Base-by-base conservation (phyloP, 805 yeast genomes). In the Saccharomycopsis selenospora region DNA sequence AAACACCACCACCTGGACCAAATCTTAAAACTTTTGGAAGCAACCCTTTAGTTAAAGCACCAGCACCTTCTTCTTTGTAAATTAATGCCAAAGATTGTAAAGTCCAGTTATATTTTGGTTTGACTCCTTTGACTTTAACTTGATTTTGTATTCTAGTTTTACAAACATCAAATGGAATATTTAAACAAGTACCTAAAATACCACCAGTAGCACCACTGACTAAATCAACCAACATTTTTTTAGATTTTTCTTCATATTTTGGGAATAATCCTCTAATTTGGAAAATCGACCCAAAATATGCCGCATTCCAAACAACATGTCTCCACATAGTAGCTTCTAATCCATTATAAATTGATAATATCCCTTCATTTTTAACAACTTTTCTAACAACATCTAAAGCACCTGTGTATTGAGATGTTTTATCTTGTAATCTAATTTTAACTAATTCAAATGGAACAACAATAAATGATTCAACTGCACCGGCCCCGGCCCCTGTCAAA, bases 1-100 rank as follows among this genome's bases (percentile, higher is more conserved):
- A 72, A 57, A 93, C 89, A 73, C 99, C 99, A 66, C 99, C 99
- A 62, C 99, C 99, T 53, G 99, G 99, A 43, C 98, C 99, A 57
- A 93, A 75, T 77, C 99, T 82, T 63, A 93, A 74, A 10, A 93
- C 97, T 74, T 93, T 93, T 57, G 99, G 99, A 55, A 90, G 64
- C 77, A 93, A 91, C 36, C 99, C 99, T 71, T 90, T 91, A 69
- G 90, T 91, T 51, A 93, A 76, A 5, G 98, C 96, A 43, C 69
- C 72, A 59, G 88, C 77, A 26, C 99, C 99, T 74, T 93, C 99
- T 68, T 91, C 98, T 64, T 72, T 79, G 59, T 80, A 79, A 22
- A 93, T 86, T 17, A 80, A 73, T 40, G 73, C 63, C 50, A 93
- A 69, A 2, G 95, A 77, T 36, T 96, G 96, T 56, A 80, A 60